phyloP scores from a whole-genome alignment of 2,329 filamentous ascomycete species.

The Coleophoma eucalyptorum region DNA sequence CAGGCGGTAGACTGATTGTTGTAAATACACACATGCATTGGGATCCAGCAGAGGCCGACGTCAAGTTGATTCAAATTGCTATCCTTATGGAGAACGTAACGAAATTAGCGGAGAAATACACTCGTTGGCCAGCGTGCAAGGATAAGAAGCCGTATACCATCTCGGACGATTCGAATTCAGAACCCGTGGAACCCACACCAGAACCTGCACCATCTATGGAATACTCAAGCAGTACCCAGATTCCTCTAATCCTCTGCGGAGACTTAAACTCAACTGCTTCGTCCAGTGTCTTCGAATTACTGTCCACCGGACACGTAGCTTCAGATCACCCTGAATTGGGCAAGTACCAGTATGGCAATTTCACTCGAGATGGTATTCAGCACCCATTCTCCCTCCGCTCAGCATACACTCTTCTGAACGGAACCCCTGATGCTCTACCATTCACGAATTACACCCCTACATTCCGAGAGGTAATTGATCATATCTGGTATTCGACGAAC shows the following conservation, averaged over 20 bases:
- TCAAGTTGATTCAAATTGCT: conserved; percentile 94
- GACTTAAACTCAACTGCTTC: conserved; percentile 91
- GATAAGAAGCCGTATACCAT: conserved; percentile 57
- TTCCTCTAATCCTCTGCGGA: conserved; percentile 86
- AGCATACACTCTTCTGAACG: conserved; percentile 77
- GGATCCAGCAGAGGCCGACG: conserved; percentile 87
- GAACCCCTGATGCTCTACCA: conserved; percentile 77
- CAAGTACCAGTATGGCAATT: conserved; percentile 84
- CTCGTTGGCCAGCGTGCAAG: conserved; percentile 72
- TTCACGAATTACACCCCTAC: conserved; percentile 97
- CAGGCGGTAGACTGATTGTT: conserved; percentile 87
- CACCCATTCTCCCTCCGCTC: conserved; percentile 95
- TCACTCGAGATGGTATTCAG: conserved; percentile 86
- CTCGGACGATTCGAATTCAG: conserved; percentile 35
- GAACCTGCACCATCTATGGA: conserved; percentile 79
- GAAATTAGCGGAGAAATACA: conserved; percentile 81
- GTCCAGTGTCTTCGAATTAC: conserved; percentile 87
- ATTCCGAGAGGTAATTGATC: conserved; percentile 92
- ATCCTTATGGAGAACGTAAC: conserved; percentile 91
- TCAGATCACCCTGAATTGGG: conserved; percentile 78
- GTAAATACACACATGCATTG: conserved; percentile 94
- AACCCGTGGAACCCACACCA: conserved; percentile 49
- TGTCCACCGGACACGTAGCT: conserved; percentile 74
- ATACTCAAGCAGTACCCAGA: conserved; percentile 81
- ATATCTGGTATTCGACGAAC: conserved; percentile 94